These are phyloP conservation scores for Pseudogymnoascus sp. DNA, from an alignment of 2,329 filamentous ascomycete species.

Conservation along the genomic window DNA sequence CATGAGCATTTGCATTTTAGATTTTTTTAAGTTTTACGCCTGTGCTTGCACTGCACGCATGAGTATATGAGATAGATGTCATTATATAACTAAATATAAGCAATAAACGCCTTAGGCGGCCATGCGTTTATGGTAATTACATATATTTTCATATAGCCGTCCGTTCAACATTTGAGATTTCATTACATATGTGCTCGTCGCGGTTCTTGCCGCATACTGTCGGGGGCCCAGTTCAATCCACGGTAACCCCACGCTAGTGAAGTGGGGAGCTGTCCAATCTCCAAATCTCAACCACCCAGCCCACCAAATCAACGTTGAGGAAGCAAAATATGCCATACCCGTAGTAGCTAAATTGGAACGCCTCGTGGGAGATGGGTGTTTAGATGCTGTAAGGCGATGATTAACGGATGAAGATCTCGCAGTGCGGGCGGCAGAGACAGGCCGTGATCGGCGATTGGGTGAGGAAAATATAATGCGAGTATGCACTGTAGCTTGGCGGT, in stretches of 20 bases:
- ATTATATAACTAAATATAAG: constrained; percentile 7
- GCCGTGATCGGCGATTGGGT: constrained; percentile 6
- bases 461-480: neutral
- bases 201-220: constrained; percentile 2
- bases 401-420: constrained; percentile 2
- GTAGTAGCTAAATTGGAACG: neutral
- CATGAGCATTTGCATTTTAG: constrained; percentile 8
- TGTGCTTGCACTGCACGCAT: constrained; percentile 2
- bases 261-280: constrained; percentile 3
- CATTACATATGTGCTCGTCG: neutral
- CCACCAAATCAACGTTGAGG: constrained; percentile 4
- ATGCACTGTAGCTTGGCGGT: neutral
- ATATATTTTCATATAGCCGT: neutral
- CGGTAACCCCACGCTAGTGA: neutral
- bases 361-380: neutral
- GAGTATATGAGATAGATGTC: constrained; percentile 7
- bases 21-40: neutral
- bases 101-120: neutral
- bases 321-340: neutral
- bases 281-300: neutral
- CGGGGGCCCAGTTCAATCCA: neutral
- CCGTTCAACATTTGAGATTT: neutral
- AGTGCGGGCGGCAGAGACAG: neutral
- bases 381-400: constrained; percentile 1
- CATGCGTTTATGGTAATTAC: constrained; percentile 3